A percentile compares a stretch with the other conserved stretches of the same genome.
These are phyloP conservation scores for Clitopilus hobsonii DNA, from an alignment of 768 basidiomycete genomes.

Conservation along the genomic window DNA sequence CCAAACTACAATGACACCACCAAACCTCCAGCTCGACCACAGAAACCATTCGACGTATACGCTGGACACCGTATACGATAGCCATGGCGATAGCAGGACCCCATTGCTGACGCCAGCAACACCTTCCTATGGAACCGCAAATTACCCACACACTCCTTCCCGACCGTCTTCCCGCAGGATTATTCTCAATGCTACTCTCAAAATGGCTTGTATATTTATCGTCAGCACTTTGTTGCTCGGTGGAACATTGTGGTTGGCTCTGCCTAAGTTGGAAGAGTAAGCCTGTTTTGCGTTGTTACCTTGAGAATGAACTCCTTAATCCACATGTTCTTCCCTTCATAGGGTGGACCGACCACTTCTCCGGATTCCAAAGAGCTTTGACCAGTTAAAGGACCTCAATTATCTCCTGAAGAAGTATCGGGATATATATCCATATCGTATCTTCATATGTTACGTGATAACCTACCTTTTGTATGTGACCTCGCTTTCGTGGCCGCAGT, in stretches of 20 bases:
- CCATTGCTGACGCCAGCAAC: conserved; percentile 41
- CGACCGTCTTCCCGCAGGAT: conserved; percentile 48
- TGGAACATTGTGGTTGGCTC: conserved; percentile 72
- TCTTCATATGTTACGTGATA: conserved; percentile 81
- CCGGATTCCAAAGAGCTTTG: conserved; percentile 84
- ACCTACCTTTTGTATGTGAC: conserved; percentile 86
- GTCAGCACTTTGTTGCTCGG: conserved; percentile 67
- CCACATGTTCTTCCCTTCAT: conserved; percentile 5
- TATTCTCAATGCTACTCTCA: conserved; percentile 76
- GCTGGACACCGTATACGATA: conserved; percentile 49
- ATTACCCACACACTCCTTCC: conserved; percentile 31
- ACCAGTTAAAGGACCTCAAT: conserved; percentile 82
- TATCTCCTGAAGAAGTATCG: conserved; percentile 87
- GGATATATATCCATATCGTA: conserved; percentile 79
- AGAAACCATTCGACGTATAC: conserved; percentile 46
- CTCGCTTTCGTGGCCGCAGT: conserved; percentile 4
- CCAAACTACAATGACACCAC: conserved; percentile 16
- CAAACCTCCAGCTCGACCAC: conserved; percentile 15
- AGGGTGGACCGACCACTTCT: conserved; percentile 75
- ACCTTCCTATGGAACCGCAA: conserved; percentile 50
- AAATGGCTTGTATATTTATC: conserved; percentile 77
- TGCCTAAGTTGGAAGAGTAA: conserved; percentile 78
- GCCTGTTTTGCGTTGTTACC: conserved; percentile 27
- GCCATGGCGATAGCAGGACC: conserved; percentile 26
- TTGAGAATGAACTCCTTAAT: conserved; percentile 8